These are phyloP conservation scores for Apiospora rasikravindrae DNA, from an alignment of 2,329 filamentous ascomycete species.

Conservation along the genomic window DNA sequence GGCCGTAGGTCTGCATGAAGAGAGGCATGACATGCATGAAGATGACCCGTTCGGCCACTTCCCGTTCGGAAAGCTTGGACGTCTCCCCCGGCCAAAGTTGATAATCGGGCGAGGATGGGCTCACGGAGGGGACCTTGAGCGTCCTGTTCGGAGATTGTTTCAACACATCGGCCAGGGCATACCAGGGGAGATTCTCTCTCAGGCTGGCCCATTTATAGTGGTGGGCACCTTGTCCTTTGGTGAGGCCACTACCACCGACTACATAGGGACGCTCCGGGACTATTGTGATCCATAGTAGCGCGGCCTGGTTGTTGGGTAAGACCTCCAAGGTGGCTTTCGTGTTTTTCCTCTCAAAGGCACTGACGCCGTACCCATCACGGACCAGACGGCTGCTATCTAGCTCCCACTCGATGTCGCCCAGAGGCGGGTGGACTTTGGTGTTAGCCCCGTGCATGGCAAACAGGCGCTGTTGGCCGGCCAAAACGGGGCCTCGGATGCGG, in stretches of 20 bases:
- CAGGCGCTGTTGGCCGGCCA: background rate
- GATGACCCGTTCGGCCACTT: background rate
- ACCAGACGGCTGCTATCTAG: background rate
- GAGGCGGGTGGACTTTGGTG: background rate
- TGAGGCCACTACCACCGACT: too few relatives aligned
- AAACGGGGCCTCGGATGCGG: background rate
- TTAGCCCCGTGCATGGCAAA: background rate
- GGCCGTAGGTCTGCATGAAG: background rate
- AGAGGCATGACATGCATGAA: slow-evolving; percentile 17
- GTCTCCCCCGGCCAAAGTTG: background rate
- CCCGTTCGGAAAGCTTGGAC: too few relatives aligned
- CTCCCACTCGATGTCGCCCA: background rate
- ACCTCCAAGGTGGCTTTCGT: background rate
- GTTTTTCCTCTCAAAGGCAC: background rate
- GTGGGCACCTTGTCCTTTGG: too few relatives aligned
- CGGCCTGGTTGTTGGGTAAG: background rate
- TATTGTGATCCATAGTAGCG: background rate
- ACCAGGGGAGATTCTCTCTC: background rate
- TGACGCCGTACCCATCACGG: too few relatives aligned
- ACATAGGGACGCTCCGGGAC: background rate
- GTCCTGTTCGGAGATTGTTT: background rate
- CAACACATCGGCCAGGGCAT: background rate
- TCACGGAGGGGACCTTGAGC: background rate
- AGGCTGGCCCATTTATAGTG: background rate
- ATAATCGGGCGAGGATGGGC: background rate